Conservation (phyloP, 495 filamentous ascomycete species). For the Massariosphaeria phaeospora region DNA sequence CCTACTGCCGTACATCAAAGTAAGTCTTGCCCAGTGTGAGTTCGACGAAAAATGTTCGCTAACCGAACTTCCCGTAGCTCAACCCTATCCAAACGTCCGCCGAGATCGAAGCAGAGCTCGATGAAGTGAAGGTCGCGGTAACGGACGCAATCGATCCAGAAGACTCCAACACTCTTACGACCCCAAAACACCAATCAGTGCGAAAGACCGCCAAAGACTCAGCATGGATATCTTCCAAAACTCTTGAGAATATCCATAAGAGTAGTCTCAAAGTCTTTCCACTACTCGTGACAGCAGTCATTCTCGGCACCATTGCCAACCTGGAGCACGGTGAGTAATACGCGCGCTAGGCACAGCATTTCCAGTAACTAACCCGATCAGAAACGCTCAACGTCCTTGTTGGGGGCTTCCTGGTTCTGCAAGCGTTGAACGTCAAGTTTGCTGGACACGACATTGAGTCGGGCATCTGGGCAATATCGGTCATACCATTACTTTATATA, state of each 20-base stretch:
- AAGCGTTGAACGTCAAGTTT: too few relatives aligned
- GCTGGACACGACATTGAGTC: background rate
- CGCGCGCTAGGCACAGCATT: background rate
- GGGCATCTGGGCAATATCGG: background rate
- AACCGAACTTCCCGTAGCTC: too few relatives aligned
- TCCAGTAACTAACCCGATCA: background rate
- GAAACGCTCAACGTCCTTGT: background rate
- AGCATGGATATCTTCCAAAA: background rate
- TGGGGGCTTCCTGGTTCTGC: background rate
- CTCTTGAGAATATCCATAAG: background rate
- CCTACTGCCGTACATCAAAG: too few relatives aligned
- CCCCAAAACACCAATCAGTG: too few relatives aligned
- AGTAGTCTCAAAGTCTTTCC: background rate
- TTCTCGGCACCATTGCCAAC: background rate
- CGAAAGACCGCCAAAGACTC: background rate
- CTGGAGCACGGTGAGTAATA: background rate
- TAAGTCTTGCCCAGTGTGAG: too few relatives aligned
- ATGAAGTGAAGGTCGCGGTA: too few relatives aligned
- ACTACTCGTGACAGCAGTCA: background rate
- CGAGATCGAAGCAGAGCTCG: too few relatives aligned
- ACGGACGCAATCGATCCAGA: too few relatives aligned
- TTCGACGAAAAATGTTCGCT: too few relatives aligned
- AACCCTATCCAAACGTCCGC: too few relatives aligned
- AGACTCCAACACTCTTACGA: too few relatives aligned
- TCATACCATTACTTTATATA: background rate